Evolutionary conservation across 2,329 filamentous ascomycete genomes (phyloP), one percentile per base, ranked within the genome.

Genomic region (Microsporum audouinii): DNA sequence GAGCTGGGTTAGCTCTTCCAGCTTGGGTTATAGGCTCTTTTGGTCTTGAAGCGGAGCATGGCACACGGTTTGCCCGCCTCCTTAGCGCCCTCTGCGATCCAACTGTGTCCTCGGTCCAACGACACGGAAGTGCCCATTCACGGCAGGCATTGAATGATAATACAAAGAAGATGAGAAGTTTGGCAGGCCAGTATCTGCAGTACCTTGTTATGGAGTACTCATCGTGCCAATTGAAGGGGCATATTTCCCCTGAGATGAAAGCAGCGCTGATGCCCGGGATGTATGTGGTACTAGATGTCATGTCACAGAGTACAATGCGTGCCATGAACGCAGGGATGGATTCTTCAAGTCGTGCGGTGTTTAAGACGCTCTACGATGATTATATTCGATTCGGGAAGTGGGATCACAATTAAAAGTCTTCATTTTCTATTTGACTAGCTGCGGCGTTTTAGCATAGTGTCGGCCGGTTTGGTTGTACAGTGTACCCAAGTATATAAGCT

Each of bases 21-120:
- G 61, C 59, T 7, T 70, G 68, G 68, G 57, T 67, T 23, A 61
- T 39, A 27, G 29, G 31, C 12, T 59, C 53, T 62, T 8, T 60
- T 39, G 7, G 41, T 65, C 73, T 78, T 33, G 69, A 71, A 7
- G 66, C 73, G 14, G 71, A 74, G 17, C 79, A 81, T 61, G 80
- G 79, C 1, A 71, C 74, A 0, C 74, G 78, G 45, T 82, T 80
- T 65, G 77, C 81, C 1, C 79, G 82, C 7, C 72, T 86, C 6
- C 76, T 86, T 27, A 79, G 79, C n/a, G 79, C 81, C 0, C 78
- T 86, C 58, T 84, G 82, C 72, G 82, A 83, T 59, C 84, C 84
- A 0, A 83, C 83, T 0, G 78, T 82, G 53, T 82, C 81, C 0
- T 78, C 81, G 1, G 79, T 83, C 3, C 73, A 78, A 12, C 69